Evolutionary conservation across 2,329 filamentous ascomycete species (phyloP).

Genomic region (Fusarium ramigenum): DNA sequence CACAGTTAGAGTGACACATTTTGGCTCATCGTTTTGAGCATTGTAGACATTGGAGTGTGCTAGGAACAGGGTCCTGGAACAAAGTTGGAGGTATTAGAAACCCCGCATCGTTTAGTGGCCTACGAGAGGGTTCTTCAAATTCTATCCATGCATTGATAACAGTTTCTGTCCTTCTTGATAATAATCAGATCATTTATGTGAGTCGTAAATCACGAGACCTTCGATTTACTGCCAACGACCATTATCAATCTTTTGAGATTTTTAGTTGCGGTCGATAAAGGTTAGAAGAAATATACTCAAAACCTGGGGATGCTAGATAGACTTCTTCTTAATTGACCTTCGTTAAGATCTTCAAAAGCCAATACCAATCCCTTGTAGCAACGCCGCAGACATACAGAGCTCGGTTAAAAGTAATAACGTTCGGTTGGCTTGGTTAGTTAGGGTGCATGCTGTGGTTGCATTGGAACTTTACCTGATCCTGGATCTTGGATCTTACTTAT

Average conservation of each 20-base stretch:
- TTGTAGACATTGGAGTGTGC: neutral
- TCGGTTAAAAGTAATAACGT: slow-evolving; percentile 6
- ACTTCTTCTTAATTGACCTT: neutral
- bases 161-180: neutral
- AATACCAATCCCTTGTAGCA: neutral
- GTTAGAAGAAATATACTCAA: neutral
- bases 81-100: neutral
- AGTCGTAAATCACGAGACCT: neutral
- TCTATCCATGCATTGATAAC: neutral
- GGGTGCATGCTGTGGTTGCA: slow-evolving; percentile 17
- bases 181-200: neutral
- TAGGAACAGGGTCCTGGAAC: neutral
- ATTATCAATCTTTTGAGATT: neutral
- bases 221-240: neutral
- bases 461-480: slow-evolving; percentile 4
- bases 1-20: neutral
- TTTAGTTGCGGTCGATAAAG: neutral
- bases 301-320: neutral
- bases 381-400: neutral
- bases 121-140: neutral
- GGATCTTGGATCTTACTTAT: neutral
- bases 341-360: neutral
- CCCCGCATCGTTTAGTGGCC: neutral
- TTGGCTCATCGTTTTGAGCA: neutral
- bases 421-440: neutral